Evolutionary conservation across 805 yeast species (phyloP), one percentile per base, ranked within the genome.

Genomic region (Candida adriatica): DNA sequence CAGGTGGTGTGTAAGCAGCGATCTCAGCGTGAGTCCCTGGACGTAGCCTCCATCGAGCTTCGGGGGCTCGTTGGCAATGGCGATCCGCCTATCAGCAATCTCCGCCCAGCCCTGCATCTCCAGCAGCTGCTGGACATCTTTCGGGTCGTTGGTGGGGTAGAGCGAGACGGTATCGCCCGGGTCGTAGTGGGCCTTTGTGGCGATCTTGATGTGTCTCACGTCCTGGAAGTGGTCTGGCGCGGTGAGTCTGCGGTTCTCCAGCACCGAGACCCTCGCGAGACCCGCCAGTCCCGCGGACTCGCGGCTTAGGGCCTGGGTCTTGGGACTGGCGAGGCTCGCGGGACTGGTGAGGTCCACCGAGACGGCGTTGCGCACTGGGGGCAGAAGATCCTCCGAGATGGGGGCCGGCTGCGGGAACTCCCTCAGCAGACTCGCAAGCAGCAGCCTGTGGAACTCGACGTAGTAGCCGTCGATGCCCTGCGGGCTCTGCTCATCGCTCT

Each of bases 141-240:
- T 55, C 6, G 68, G 64, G 27, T 73, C 72, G 49, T 92, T 92
- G 10, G 69, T 57, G 0, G 98, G 95, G 48, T 79, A 85, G 13
- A 92, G 48, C 0, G 81, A 73, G 1, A 81, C 57, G 0, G 94
- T 75, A 49, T 92, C 97, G 5, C 97, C 97, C 1, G 96, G 88
- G 3, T 45, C 34, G 44, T 72, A 83, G 31, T 36, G 31, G 3
- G 38, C 25, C 9, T 23, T 27, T 2, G 17, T 16, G 4, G 33
- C 27, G 15, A 43, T 21, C 18, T 34, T 39, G 10, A 87, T 54
- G 33, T 70, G 74, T 23, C 96, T 65, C 2, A 90, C 94, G 52
- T 92, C 97, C 55, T 92, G 97, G 58, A 85, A 86, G 59, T 92
- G 97, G 31, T 73, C 78, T 0, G 43, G 38, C 0, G 71, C 54